A percentile compares a stretch with the other conserved stretches of the same genome.
Evolutionary conservation across 768 basidiomycete genomes (phyloP).

Genomic region (Amanita polypyramis): DNA sequence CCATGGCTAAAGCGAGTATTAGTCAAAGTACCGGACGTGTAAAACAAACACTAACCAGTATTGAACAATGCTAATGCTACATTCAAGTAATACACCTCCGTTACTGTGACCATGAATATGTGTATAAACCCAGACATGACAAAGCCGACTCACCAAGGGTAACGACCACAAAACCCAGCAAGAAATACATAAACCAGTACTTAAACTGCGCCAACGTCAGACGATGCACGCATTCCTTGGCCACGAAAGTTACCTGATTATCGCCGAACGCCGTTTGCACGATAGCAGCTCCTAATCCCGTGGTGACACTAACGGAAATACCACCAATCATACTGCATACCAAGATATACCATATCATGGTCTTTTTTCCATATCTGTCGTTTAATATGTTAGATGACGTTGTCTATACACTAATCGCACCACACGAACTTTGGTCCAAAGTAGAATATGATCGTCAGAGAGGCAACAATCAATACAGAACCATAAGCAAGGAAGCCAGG

Average conservation of each 20-base stretch:
- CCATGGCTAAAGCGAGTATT: constrained; percentile 43
- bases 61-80: constrained; percentile 94
- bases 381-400: not conserved
- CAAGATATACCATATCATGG: constrained; percentile 91
- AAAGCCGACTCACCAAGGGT: constrained; percentile 54
- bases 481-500: constrained; percentile 73
- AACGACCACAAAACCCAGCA: constrained; percentile 70
- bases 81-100: constrained; percentile 93
- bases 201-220: constrained; percentile 52
- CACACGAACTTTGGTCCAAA: constrained; percentile 68
- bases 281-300: constrained; percentile 87
- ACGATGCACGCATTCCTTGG: not conserved
- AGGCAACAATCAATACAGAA: constrained; percentile 49
- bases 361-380: constrained; percentile 71
- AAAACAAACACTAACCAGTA: constrained; percentile 41
- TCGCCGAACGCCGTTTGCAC: constrained; percentile 67
- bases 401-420: no score
- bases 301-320: constrained; percentile 88
- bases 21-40: constrained; percentile 5
- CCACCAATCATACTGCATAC: constrained; percentile 98
- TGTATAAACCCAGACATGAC: constrained; percentile 9
- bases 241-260: constrained; percentile 49
- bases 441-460: constrained; percentile 69
- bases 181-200: constrained; percentile 86
- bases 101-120: constrained; percentile 33